Percentiles rank a stretch among this genome's conserved stretches.
Evolutionary conservation across 495 filamentous ascomycete genomes (phyloP).

Genomic region (Neurospora sp.): DNA sequence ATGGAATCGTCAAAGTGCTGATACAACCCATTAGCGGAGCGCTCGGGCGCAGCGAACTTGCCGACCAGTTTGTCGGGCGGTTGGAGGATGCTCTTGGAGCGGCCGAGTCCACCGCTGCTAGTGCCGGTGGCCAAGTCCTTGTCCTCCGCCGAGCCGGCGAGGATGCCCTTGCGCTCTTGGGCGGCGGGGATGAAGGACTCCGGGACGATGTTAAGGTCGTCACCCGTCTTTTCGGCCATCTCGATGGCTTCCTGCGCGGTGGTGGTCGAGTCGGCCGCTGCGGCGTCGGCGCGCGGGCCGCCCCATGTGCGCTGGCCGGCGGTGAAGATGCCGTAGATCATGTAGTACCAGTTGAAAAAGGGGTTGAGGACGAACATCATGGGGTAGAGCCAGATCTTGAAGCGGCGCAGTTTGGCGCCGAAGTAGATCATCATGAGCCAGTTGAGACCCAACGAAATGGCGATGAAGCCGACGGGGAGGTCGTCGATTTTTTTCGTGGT

Average conservation of each 20-base stretch:
- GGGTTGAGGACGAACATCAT: slow-evolving; percentile 94
- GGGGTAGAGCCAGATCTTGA: slow-evolving; percentile 90
- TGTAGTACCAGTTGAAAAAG: slow-evolving; percentile 98
- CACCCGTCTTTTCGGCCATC: slow-evolving; percentile 65
- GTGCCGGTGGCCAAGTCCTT: slow-evolving; percentile 5
- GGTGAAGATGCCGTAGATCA: slow-evolving; percentile 82
- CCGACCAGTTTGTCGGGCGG: slow-evolving; percentile 69
- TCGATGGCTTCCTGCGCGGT: slow-evolving; percentile 79
- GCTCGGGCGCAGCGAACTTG: slow-evolving; percentile 53
- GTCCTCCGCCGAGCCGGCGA: slow-evolving; percentile 25
- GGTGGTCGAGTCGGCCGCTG: slow-evolving; percentile 65
- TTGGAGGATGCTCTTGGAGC: slow-evolving; percentile 46
- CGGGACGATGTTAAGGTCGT: slow-evolving; percentile 86
- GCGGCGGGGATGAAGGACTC: slow-evolving; percentile 74
- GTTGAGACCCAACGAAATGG: slow-evolving; percentile 88
- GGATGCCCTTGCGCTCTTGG: slow-evolving; percentile 32
- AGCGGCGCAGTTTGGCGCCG: slow-evolving; percentile 73
- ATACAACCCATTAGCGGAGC: slow-evolving; percentile 52
- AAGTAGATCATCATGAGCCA: slow-evolving; percentile 97
- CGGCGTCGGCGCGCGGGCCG: slow-evolving; percentile 87
- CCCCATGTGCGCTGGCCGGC: slow-evolving; percentile 96
- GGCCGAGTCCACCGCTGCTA: slow-evolving; percentile 9
- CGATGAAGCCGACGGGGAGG: slow-evolving; percentile 89
- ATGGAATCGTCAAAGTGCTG: slow-evolving; percentile 53
- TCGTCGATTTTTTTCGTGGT: slow-evolving; percentile 68